A percentile compares a stretch with the other conserved stretches of the same genome.
Conservation (phyloP, 169 alveolate genomes). For the Cryptosporidium sp. region DNA sequence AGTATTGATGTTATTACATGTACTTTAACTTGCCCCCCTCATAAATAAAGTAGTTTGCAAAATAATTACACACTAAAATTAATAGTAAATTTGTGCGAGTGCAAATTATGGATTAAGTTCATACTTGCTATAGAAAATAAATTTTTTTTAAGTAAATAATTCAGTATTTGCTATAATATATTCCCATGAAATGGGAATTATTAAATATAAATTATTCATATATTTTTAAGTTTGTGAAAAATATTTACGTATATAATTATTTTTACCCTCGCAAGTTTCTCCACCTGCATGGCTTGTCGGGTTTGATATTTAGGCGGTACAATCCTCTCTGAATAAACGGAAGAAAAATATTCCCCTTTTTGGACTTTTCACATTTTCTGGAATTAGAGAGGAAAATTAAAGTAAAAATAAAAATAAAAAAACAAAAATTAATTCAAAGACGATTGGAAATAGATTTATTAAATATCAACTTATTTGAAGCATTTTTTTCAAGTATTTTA, state of each 20-base stretch:
- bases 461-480: background rate
- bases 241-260: conserved; percentile 36
- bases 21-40: background rate
- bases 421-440: background rate
- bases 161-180: background rate
- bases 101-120: background rate
- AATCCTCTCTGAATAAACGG: conserved; percentile 71
- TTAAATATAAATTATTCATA: conserved; percentile 3
- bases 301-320: conserved; percentile 77
- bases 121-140: background rate
- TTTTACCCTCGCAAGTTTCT: conserved; percentile 73
- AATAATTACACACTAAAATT: background rate
- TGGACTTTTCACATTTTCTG: conserved; percentile 47
- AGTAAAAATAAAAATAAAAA: conserved; percentile 11
- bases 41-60: background rate
- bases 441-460: background rate
- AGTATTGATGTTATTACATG: background rate
- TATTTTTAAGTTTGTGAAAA: background rate
- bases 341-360: conserved; percentile 74
- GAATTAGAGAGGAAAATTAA: background rate
- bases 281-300: conserved; percentile 79
- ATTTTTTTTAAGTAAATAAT: background rate
- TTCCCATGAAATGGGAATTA: background rate
- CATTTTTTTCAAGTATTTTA: background rate
- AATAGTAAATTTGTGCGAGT: background rate